Evolutionary conservation across 106 monocot genomes (phyloP).

Genomic region (Alisma plantagoaquatica): DNA sequence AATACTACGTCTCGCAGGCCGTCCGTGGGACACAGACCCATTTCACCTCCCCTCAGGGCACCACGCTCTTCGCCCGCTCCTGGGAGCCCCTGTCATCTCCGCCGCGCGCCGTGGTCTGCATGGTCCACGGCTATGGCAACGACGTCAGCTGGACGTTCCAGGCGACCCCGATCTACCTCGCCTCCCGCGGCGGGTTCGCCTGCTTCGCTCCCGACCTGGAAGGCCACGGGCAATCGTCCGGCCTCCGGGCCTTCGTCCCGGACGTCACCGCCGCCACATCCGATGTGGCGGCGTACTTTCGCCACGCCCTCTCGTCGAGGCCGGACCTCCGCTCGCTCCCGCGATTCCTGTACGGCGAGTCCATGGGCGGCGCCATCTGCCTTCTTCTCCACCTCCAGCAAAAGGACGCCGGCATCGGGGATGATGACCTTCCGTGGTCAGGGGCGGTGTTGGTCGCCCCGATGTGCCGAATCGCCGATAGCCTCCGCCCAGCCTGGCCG

Average conservation of each 20-base stretch:
- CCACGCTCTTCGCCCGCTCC: constrained; percentile 70
- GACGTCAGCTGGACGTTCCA: constrained; percentile 98
- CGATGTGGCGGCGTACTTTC: constrained; percentile 41
- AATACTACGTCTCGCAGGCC: constrained; percentile 41
- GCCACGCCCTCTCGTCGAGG: not conserved
- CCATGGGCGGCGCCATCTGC: constrained; percentile 83
- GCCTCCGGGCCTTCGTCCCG: constrained; percentile 73
- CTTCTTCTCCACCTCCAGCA: constrained; percentile 52
- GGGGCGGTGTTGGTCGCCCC: constrained; percentile 80
- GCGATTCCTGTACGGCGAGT: constrained; percentile 70
- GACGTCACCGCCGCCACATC: constrained; percentile 36
- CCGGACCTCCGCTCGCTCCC: constrained; percentile 16
- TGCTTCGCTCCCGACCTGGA: constrained; percentile 87
- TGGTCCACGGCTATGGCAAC: constrained; percentile 96
- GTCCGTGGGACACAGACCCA: constrained; percentile 23
- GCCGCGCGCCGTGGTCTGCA: constrained; percentile 42
- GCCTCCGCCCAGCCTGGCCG: constrained; percentile 65
- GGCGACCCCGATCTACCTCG: constrained; percentile 71
- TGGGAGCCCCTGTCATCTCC: constrained; percentile 41
- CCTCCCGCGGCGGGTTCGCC: constrained; percentile 45
- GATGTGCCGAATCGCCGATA: constrained; percentile 78
- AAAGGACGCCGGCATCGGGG: no score
- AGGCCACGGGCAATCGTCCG: constrained; percentile 69
- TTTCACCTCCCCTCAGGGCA: constrained; percentile 18
- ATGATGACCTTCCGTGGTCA: no score